A percentile compares a stretch with the other conserved stretches of the same genome.
These are phyloP conservation scores for Pestalotiopsis sp. DNA, from an alignment of 2,329 filamentous ascomycete species.

Conservation along the genomic window DNA sequence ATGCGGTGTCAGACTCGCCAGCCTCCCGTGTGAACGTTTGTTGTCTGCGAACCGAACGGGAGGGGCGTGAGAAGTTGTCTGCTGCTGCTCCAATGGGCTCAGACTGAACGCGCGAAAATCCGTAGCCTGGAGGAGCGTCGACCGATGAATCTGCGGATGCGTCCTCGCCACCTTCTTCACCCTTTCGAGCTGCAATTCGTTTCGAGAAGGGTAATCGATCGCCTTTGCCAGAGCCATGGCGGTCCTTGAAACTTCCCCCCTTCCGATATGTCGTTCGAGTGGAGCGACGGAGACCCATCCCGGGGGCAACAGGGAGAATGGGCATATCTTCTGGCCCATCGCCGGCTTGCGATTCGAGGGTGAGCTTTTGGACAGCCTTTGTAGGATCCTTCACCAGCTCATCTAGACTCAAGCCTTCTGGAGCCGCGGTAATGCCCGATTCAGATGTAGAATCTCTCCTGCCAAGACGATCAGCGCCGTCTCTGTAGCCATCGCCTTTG, in stretches of 20 bases:
- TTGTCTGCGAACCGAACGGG: constrained; percentile 47
- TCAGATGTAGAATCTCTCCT: constrained; percentile 66
- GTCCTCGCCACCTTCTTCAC: constrained; percentile 63
- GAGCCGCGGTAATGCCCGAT: constrained; percentile 44
- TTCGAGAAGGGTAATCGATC: constrained; percentile 68
- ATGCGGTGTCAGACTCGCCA: constrained; percentile 21
- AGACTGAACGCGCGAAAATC: constrained; percentile 67
- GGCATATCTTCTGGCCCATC: constrained; percentile 73
- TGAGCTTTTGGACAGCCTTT: constrained; percentile 69
- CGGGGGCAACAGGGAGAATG: constrained; percentile 78
- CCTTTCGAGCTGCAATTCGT: constrained; percentile 63
- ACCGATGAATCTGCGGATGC: constrained; percentile 37
- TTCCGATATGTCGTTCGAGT: constrained; percentile 90
- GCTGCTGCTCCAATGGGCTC: constrained; percentile 56
- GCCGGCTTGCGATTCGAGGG: constrained; percentile 52
- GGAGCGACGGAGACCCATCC: constrained; percentile 82
- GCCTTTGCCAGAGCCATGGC: constrained; percentile 68
- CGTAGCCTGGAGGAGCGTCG: constrained; percentile 51
- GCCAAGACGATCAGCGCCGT: constrained; percentile 81
- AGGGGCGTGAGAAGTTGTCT: constrained; percentile 68
- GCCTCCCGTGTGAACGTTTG: constrained; percentile 52
- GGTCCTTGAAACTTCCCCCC: constrained; percentile 84
- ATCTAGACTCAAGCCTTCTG: constrained; percentile 71
- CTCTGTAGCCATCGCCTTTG: constrained; percentile 71
- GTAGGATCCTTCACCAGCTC: constrained; percentile 81